Evolutionary conservation across 768 basidiomycete genomes (phyloP).

Genomic region (Naganishia antarctica): DNA sequence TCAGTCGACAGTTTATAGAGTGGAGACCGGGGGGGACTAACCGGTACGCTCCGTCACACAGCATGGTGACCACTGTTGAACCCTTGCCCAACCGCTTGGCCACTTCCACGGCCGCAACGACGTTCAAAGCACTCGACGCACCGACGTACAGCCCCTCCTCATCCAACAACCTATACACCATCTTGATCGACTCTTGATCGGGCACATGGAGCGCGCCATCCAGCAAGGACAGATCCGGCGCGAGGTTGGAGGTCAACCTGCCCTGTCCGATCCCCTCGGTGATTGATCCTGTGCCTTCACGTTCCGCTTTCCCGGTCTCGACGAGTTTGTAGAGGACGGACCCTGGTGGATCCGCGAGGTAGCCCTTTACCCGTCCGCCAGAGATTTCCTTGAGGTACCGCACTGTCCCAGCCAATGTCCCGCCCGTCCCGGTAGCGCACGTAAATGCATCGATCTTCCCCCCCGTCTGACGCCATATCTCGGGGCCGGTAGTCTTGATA

Average conservation of each 20-base stretch:
- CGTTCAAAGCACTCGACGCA: slow-evolving; percentile 88
- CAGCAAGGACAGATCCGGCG: slow-evolving; percentile 69
- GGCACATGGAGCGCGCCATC: slow-evolving; percentile 79
- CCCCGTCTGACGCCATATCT: slow-evolving; percentile 85
- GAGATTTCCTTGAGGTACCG: slow-evolving; percentile 78
- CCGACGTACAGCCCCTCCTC: slow-evolving; percentile 91
- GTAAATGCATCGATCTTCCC: slow-evolving; percentile 75
- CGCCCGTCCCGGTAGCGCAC: slow-evolving; percentile 92
- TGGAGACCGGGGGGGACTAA: no score
- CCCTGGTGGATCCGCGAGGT: slow-evolving; percentile 95
- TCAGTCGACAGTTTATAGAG: no score
- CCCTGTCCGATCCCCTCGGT: slow-evolving; percentile 78
- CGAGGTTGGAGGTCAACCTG: slow-evolving; percentile 85
- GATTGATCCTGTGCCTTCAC: slow-evolving; percentile 48
- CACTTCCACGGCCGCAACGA: slow-evolving; percentile 85
- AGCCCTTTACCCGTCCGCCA: slow-evolving; percentile 71
- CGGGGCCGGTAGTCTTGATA: slow-evolving; percentile 85
- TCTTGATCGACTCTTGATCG: slow-evolving; percentile 82
- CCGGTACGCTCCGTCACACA: slow-evolving; percentile 94
- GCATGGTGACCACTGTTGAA: slow-evolving; percentile 72
- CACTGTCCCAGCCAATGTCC: slow-evolving; percentile 85
- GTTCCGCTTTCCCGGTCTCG: slow-evolving; percentile 59
- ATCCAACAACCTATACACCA: slow-evolving; percentile 89
- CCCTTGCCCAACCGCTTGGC: slow-evolving; percentile 81
- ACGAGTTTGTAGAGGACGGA: slow-evolving; percentile 82